A percentile compares a stretch with the other conserved stretches of the same genome.
phyloP scores from a whole-genome alignment of 306 rosid species.

The Begonia fuchsioides region DNA sequence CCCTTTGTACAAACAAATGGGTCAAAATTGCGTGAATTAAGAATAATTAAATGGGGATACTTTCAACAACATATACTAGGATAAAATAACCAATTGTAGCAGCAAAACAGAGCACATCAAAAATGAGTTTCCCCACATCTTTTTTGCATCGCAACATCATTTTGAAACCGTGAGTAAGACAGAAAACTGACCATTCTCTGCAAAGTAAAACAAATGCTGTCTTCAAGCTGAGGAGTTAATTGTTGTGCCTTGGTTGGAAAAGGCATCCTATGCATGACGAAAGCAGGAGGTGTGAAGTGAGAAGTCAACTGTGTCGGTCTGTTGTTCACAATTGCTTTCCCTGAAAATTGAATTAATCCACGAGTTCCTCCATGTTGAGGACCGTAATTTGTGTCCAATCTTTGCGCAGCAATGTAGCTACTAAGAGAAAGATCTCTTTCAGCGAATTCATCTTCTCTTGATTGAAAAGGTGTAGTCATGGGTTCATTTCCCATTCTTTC shows the following conservation, averaged over 20 bases:
- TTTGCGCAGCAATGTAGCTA: too few species aligned
- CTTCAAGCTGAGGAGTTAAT: slow-evolving; percentile 19
- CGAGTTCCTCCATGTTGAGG: slow-evolving; percentile 43
- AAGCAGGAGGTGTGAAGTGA: slow-evolving; percentile 19
- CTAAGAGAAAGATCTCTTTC: slow-evolving; percentile 57
- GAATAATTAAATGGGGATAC: too few species aligned
- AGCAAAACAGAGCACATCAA: too few species aligned
- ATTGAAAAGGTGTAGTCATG: slow-evolving; percentile 23
- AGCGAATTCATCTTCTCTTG: slow-evolving; percentile 22
- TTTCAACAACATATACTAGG: too few species aligned
- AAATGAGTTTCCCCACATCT: too few species aligned
- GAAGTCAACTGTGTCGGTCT: slow-evolving; percentile 22
- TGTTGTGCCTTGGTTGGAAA: slow-evolving; percentile 15
- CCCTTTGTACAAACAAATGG: too few species aligned
- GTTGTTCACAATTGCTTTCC: slow-evolving; percentile 33
- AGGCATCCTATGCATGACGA: slow-evolving; percentile 20
- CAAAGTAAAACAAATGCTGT: slow-evolving; percentile 16
- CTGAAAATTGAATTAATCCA: slow-evolving; percentile 17
- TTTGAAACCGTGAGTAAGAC: slow-evolving; percentile 6
- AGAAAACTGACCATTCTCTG: slow-evolving; percentile 22
- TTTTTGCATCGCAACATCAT: too few species aligned
- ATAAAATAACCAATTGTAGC: too few species aligned
- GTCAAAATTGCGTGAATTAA: too few species aligned
- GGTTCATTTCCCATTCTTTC: slow-evolving; percentile 13
- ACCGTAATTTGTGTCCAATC: too few species aligned